Evolutionary conservation across 2,329 filamentous ascomycete genomes (phyloP), one percentile per base, ranked within the genome.

Genomic region (Neopestalotiopsis clavispora): DNA sequence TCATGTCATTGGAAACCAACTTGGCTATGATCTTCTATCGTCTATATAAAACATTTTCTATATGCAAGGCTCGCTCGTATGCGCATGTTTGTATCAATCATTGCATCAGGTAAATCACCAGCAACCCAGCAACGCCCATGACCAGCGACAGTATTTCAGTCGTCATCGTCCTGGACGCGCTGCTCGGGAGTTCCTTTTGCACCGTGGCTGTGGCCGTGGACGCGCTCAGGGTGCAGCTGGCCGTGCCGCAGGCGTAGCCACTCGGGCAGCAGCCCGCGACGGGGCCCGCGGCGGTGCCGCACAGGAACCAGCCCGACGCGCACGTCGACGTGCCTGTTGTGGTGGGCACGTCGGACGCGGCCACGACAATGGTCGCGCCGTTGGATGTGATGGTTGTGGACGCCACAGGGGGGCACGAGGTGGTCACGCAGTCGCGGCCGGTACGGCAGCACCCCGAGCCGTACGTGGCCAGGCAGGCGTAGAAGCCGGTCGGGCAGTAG

Each of bases 371-470:
- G 0, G 94, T 97, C 2, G 88, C 84, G 6, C 91, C 92, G 70
- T 90, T 85, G 0, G 86, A 87, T 2, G 95, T 81, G 2, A 94
- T 88, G 0, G 90, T 92, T 0, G 90, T 92, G 1, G 83, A 86
- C 9, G 80, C 79, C 0, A 85, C 75, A 0, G 85, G 82, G 0
- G 93, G 92, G 75, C 95, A 98, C 6, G 91, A 93, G 0, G 92
- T 93, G 0, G 90, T 92, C 69, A 92, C 89, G 81, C 95, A 98
- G 81, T 97, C 88, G 23, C 95, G 89, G 1, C 94, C 95, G 0
- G 94, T 94, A 68, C 92, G 92, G 81, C 95, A 98, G 83, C 95
- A 98, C 1, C 88, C 88, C 23, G 94, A 94, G 14, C 93, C 94
- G 69, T 95, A 94, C 69, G 90, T 90, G 1, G 95, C 95, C 2